Conservation (phyloP, 1,284 basidiomycete genomes). For the Golubevia sp. region DNA sequence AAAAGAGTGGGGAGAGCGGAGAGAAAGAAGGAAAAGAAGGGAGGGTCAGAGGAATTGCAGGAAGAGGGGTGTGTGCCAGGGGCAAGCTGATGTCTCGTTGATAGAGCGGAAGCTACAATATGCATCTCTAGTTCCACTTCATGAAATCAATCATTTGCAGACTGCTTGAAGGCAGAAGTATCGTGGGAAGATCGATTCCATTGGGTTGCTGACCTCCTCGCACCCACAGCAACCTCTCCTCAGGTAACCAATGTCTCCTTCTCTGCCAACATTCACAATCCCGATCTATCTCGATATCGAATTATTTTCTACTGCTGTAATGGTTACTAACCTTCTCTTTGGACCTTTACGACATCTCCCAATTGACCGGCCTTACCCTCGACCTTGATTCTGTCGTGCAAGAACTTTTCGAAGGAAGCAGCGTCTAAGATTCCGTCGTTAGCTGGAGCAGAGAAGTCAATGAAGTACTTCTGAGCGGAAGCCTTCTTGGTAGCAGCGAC, state of each 20-base stretch:
- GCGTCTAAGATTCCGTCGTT: conserved; percentile 60
- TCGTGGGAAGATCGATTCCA: too few species aligned
- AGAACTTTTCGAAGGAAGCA: conserved; percentile 61
- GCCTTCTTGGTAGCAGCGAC: conserved; percentile 32
- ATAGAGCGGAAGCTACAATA: neutral
- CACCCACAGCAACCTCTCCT: neutral
- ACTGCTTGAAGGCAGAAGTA: too few species aligned
- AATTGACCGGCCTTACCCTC: conserved; percentile 63
- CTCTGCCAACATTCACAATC: neutral
- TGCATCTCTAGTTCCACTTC: neutral
- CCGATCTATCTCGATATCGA: neutral
- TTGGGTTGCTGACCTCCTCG: neutral
- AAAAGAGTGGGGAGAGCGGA: too few species aligned
- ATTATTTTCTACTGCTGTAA: neutral
- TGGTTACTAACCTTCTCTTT: conserved; percentile 58
- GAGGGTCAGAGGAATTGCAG: too few species aligned
- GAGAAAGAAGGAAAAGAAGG: too few species aligned
- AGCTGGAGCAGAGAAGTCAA: conserved; percentile 60
- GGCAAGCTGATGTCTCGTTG: neutral
- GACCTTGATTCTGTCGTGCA: conserved; percentile 62
- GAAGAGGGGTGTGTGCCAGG: too few species aligned
- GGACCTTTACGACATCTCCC: conserved; percentile 62
- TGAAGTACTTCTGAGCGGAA: conserved; percentile 57
- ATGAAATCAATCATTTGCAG: neutral
- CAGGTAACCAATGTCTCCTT: neutral